Base-by-base conservation (phyloP, 371 early-diverging fungal species). In the Zychaea mexicana region DNA sequence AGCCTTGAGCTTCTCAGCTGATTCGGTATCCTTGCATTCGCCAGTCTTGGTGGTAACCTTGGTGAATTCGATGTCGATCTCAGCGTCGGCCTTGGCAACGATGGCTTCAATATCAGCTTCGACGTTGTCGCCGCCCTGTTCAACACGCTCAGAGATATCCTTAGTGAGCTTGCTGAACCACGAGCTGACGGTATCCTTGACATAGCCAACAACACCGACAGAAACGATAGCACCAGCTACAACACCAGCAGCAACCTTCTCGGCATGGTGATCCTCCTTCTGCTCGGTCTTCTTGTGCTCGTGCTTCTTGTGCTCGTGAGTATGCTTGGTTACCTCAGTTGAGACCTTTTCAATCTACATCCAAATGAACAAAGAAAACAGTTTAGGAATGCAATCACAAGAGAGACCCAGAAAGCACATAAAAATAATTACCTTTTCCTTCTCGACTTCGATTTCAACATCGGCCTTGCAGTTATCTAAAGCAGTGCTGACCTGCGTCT, bases 61-160 rank as follows among this genome's bases (percentile, higher is more conserved):
- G n/a, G n/a, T 45, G 28, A 66, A 27, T 9, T 60, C 45, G 30
- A 38, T 32, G 12, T 45, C 53, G 26, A 66, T 60, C 13, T 24
- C 24, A 13, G 54, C 38, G n/a, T 52, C 61, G 49, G 74, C 63
- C 54, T 71, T 69, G 45, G 66, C 63, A 56, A 73, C 65, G 60
- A 77, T 70, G 17, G 60, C 38, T 27, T 77, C 72, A 60, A 77
- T 73, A 32, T 77, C 77, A 15, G 58, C 36, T n/a, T 53, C 53
- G 26, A 63, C 66, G 4, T 56, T 56, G 22, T n/a, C n/a, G n/a
- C 21, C 39, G 26, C 62, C 62, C 19, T 38, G 32, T 1, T 28
- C 52, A 13, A 53, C 62, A 17, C 38, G 31, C 9, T 27, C 33
- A 15, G 62, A 32, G 22, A 61, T 49, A 8, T 61, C 33, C 31